These are phyloP conservation scores for Microbotryum scabiosae DNA, from an alignment of 1,284 basidiomycete species.

Conservation along the genomic window DNA sequence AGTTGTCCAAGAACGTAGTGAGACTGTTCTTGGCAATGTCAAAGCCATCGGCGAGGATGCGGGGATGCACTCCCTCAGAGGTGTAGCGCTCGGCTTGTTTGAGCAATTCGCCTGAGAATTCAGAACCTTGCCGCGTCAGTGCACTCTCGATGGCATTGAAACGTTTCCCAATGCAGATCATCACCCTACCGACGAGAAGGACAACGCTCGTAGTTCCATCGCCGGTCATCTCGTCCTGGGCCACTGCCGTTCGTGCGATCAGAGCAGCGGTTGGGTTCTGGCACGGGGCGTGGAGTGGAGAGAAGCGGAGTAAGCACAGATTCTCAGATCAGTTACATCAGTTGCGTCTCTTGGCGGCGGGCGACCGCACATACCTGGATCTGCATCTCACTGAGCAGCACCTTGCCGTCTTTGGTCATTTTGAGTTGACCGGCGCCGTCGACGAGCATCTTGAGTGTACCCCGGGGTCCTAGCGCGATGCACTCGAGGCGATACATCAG, in stretches of 20 bases:
- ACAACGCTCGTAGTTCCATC: conserved; percentile 98
- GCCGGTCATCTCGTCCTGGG: conserved; percentile 97
- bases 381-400: conserved; percentile 98
- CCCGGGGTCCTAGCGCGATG: conserved; percentile 64
- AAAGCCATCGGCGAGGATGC: conserved; percentile 89
- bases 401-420: conserved; percentile 99
- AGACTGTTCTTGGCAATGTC: conserved; percentile 81
- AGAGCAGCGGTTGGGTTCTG: conserved; percentile 96
- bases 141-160: not conserved
- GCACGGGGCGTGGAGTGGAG: not conserved
- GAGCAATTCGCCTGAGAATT: conserved; percentile 61
- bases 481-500: not conserved
- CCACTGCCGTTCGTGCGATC: conserved; percentile 96
- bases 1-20: conserved; percentile 72
- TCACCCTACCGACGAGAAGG: conserved; percentile 62
- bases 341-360: not conserved
- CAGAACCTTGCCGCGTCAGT: not conserved
- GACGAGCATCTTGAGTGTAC: conserved; percentile 98
- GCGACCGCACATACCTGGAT: conserved; percentile 55
- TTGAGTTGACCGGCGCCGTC: conserved; percentile 99
- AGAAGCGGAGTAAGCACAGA: conserved; percentile 8
- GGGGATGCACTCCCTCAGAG: conserved; percentile 95
- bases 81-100: conserved; percentile 98
- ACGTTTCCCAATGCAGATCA: not conserved
- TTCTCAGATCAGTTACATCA: not conserved